phyloP scores from a whole-genome alignment of 345 rosid genomes.

The Camelina laxa region DNA sequence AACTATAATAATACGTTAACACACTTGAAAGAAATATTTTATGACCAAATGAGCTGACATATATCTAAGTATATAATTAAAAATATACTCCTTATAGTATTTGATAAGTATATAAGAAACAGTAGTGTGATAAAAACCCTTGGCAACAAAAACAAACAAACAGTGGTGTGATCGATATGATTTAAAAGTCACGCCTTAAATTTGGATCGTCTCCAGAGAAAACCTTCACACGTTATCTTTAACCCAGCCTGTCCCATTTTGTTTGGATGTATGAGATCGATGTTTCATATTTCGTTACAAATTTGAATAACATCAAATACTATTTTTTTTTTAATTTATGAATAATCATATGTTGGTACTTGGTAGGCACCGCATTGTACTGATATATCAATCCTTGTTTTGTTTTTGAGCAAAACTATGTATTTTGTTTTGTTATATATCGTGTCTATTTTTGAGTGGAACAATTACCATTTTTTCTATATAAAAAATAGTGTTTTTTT shows the following conservation, averaged over 20 bases:
- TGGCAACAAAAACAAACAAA: background rate
- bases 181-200: constrained; percentile 20
- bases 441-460: constrained; percentile 32
- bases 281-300: constrained; percentile 36
- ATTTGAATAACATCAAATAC: background rate
- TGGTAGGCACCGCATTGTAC: constrained; percentile 40
- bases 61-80: constrained; percentile 6
- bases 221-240: constrained; percentile 8
- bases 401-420: constrained; percentile 35
- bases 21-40: background rate
- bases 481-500: background rate
- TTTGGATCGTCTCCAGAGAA: constrained; percentile 27
- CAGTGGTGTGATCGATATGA: constrained; percentile 4
- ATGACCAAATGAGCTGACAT: background rate
- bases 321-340: background rate
- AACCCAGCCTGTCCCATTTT: constrained; percentile 37
- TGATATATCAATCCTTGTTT: constrained; percentile 32
- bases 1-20: background rate
- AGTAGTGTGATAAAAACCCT: background rate
- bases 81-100: background rate
- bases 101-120: background rate
- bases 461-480: background rate
- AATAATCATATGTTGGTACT: constrained; percentile 36
- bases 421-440: constrained; percentile 30
- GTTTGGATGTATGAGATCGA: constrained; percentile 39